phyloP scores from a whole-genome alignment of 352 stramenopile species.

The Phytophthora hybrid region DNA sequence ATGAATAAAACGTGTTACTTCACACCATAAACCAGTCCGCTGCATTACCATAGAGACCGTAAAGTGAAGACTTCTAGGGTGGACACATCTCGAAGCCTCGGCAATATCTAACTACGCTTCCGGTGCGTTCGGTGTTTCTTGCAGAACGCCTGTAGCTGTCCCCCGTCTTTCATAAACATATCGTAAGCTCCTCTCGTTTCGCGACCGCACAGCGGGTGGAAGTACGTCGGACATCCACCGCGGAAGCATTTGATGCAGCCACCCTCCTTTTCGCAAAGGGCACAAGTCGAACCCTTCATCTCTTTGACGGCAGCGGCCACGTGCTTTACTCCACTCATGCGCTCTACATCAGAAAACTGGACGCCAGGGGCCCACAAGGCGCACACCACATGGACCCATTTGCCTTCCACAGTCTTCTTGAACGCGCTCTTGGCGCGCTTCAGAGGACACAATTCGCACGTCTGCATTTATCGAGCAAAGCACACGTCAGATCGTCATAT shows the following conservation, averaged over 20 bases:
- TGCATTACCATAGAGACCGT: slow-evolving; percentile 49
- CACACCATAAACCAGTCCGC: slow-evolving; percentile 32
- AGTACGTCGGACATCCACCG: slow-evolving; percentile 67
- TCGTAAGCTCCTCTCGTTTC: slow-evolving; percentile 83
- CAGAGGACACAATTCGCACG: slow-evolving; percentile 81
- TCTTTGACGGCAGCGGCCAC: slow-evolving; percentile 72
- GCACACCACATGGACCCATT: slow-evolving; percentile 90
- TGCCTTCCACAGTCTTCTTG: slow-evolving; percentile 82
- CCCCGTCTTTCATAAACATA: slow-evolving; percentile 92
- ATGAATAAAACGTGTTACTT: slow-evolving; percentile 16
- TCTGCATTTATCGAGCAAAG: slow-evolving; percentile 43
- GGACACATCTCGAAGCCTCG: slow-evolving; percentile 33
- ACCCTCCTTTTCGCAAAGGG: slow-evolving; percentile 68
- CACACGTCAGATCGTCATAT: slow-evolving; percentile 3
- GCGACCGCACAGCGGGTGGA: slow-evolving; percentile 87
- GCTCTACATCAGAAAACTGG: slow-evolving; percentile 87
- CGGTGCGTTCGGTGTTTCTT: slow-evolving; percentile 74
- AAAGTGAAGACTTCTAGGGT: slow-evolving; percentile 44
- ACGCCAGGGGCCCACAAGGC: slow-evolving; percentile 88
- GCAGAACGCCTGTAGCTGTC: slow-evolving; percentile 85
- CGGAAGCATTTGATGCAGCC: slow-evolving; percentile 91
- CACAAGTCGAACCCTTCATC: slow-evolving; percentile 68
- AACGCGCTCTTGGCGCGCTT: slow-evolving; percentile 75
- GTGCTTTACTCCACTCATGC: slow-evolving; percentile 84
- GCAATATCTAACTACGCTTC: slow-evolving; percentile 49